A percentile compares a stretch with the other conserved stretches of the same genome.
Conservation (phyloP, 2,329 filamentous ascomycete species). For the Xylaria sp. region DNA sequence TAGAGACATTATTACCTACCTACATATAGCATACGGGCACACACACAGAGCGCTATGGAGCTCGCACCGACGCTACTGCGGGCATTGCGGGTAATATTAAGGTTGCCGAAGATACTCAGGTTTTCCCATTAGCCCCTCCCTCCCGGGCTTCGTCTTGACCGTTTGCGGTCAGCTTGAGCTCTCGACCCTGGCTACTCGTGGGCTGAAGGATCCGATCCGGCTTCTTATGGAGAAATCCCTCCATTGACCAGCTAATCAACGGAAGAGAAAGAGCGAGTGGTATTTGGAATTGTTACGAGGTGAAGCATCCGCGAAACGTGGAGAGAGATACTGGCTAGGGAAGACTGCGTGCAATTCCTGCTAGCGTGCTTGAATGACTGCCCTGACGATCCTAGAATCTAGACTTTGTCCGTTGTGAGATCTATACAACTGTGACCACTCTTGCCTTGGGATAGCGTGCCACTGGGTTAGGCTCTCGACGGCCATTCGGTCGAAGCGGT, state of each 20-base stretch:
- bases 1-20: constrained; percentile 22
- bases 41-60: constrained; percentile 14
- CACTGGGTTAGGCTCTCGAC: not conserved
- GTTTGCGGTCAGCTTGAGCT: constrained; percentile 22
- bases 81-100: constrained; percentile 33
- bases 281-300: constrained; percentile 38
- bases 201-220: constrained; percentile 37
- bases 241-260: constrained; percentile 27
- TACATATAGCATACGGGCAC: not conserved
- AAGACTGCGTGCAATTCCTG: constrained; percentile 27
- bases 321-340: constrained; percentile 27
- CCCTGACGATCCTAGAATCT: constrained; percentile 38
- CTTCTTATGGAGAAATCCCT: constrained; percentile 29
- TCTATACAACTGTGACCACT: not conserved
- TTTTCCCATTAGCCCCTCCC: constrained; percentile 6
- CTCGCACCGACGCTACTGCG: constrained; percentile 32
- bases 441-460: constrained; percentile 5
- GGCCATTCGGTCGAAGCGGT: not conserved
- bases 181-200: constrained; percentile 27
- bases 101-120: constrained; percentile 33
- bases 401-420: constrained; percentile 14
- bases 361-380: constrained; percentile 24
- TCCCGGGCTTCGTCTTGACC: constrained; percentile 19
- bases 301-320: constrained; percentile 34
- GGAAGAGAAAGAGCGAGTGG: not conserved